These are phyloP conservation scores for Silene conica DNA, from an alignment of 148 eudicot genomes.

Conservation along the genomic window DNA sequence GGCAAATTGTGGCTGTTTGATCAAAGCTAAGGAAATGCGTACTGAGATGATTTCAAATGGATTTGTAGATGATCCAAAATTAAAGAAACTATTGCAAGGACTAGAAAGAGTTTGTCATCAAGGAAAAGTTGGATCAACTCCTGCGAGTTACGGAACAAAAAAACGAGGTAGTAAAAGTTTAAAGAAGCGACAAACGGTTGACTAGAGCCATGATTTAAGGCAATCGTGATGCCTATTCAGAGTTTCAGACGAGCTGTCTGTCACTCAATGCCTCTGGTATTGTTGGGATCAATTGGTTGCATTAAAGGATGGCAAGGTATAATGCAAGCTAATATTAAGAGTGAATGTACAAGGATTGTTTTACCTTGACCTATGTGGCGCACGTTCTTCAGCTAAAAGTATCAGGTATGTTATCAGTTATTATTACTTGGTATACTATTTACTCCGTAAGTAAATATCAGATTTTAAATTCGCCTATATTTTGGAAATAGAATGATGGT, in stretches of 20 bases:
- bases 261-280: conserved; percentile 3
- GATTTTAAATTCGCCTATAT: background rate
- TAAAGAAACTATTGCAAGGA: conserved; percentile 50
- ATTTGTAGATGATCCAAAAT: conserved; percentile 55
- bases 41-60: conserved; percentile 63
- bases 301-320: background rate
- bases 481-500: background rate
- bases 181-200: conserved; percentile 2
- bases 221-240: background rate
- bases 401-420: conserved; percentile 16
- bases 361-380: background rate
- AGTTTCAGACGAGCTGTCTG: background rate
- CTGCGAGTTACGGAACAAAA: conserved; percentile 22
- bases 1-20: conserved; percentile 44
- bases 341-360: background rate
- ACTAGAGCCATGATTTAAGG: background rate
- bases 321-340: background rate
- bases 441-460: too few relatives aligned
- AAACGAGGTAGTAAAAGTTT: conserved; percentile 21
- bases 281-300: conserved; percentile 1
- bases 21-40: conserved; percentile 65
- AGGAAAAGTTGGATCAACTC: conserved; percentile 23
- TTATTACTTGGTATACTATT: background rate
- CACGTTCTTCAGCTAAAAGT: conserved; percentile 8
- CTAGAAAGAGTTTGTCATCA: conserved; percentile 20